Conservation (phyloP, 2,329 filamentous ascomycete genomes). For the Metarhizium sp. region DNA sequence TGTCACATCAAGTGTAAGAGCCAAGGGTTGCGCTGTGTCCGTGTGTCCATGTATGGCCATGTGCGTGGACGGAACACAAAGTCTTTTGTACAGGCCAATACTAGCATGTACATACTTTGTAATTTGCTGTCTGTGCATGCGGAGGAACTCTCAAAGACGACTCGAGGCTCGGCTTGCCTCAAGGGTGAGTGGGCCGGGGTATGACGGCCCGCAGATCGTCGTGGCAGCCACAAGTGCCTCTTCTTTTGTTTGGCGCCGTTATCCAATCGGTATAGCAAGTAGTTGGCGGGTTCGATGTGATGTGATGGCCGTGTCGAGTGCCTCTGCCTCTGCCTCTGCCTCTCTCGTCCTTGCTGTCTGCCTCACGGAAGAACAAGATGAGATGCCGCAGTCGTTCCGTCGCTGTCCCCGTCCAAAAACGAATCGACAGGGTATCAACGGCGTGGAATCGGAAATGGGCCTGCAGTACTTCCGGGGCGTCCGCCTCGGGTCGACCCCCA, state of each 20-base stretch:
- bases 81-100: not conserved
- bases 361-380: no score
- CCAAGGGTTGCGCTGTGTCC: not conserved
- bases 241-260: not conserved
- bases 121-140: not conserved
- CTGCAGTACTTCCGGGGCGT: not conserved
- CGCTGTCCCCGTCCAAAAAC: not conserved
- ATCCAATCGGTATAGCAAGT: not conserved
- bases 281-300: not conserved
- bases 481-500: not conserved
- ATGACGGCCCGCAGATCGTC: slow-evolving; percentile 5
- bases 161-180: not conserved
- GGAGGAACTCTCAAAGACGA: not conserved
- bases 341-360: no score
- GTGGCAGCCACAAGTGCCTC: not conserved
- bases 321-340: no score
- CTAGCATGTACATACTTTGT: not conserved
- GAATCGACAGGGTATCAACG: not conserved
- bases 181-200: slow-evolving; percentile 1
- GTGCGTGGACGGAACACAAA: not conserved
- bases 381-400: no score
- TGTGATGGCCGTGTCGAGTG: no score
- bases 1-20: not conserved
- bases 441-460: not conserved
- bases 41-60: not conserved